Conservation (phyloP, 164 flowering plant genomes). For the Magnolia sinica region DNA sequence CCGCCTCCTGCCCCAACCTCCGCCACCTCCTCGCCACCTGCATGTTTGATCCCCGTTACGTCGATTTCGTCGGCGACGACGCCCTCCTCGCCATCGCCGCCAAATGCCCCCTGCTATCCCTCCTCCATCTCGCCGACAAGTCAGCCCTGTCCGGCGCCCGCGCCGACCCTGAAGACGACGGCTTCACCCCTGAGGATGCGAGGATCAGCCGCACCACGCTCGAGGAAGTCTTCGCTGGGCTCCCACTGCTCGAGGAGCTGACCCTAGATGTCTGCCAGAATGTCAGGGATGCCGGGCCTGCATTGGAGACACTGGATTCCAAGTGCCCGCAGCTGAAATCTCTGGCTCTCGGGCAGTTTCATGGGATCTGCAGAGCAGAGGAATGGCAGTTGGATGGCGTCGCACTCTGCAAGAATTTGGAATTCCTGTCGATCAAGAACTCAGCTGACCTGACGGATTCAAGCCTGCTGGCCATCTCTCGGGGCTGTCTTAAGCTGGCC, state of each 20-base stretch:
- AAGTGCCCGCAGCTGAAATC: slow-evolving; percentile 55
- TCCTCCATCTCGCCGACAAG: slow-evolving; percentile 65
- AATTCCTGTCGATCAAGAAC: slow-evolving; percentile 56
- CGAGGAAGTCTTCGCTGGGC: slow-evolving; percentile 46
- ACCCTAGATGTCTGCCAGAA: slow-evolving; percentile 68
- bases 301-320: slow-evolving; percentile 51
- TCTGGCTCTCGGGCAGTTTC: slow-evolving; percentile 75
- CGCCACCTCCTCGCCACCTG: slow-evolving; percentile 48
- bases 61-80: slow-evolving; percentile 74
- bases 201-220: slow-evolving; percentile 38
- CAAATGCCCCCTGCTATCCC: slow-evolving; percentile 46
- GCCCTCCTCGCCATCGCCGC: slow-evolving; percentile 44
- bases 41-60: slow-evolving; percentile 70
- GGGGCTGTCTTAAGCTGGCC: slow-evolving; percentile 61
- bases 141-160: slow-evolving; percentile 35
- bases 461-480: slow-evolving; percentile 59
- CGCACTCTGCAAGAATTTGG: slow-evolving; percentile 60
- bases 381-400: slow-evolving; percentile 68
- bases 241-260: slow-evolving; percentile 59
- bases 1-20: slow-evolving; percentile 57
- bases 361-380: slow-evolving; percentile 56
- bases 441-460: slow-evolving; percentile 67
- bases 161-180: slow-evolving; percentile 42
- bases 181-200: slow-evolving; percentile 47
- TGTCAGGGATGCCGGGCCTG: slow-evolving; percentile 54